These are phyloP conservation scores for Erodium trifolium DNA, from an alignment of 441 rosid genomes.

Conservation along the genomic window DNA sequence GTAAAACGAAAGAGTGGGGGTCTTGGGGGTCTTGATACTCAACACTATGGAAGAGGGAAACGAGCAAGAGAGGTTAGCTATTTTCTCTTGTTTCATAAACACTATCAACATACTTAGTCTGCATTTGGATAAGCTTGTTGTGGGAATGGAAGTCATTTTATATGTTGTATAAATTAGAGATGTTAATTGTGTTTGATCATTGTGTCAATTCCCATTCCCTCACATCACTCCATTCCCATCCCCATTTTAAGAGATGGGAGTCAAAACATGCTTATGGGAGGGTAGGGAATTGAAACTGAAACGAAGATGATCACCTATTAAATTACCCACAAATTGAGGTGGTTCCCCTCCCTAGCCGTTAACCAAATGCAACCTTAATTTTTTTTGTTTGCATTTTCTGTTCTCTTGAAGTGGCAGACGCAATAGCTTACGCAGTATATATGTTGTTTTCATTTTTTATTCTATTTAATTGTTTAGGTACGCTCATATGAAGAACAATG, in stretches of 20 bases:
- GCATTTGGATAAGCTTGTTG: background rate
- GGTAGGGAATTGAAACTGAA: background rate
- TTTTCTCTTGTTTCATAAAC: constrained; percentile 11
- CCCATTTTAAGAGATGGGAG: background rate
- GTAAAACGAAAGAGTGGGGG: constrained; percentile 51
- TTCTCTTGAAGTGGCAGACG: background rate
- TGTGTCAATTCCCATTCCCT: background rate
- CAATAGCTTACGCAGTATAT: background rate
- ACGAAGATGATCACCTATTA: background rate
- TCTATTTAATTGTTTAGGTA: constrained; percentile 37
- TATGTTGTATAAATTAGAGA: background rate
- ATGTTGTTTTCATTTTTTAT: background rate
- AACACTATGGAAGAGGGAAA: constrained; percentile 86
- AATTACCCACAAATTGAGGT: background rate
- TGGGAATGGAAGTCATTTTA: background rate
- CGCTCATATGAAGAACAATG: constrained; percentile 90
- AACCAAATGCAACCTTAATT: background rate
- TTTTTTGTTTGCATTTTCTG: background rate
- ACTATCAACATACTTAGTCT: background rate
- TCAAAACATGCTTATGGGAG: background rate
- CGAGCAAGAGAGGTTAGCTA: constrained; percentile 83
- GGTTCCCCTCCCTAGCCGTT: background rate
- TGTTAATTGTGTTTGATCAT: background rate
- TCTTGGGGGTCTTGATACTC: constrained; percentile 55
- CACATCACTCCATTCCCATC: background rate